Evolutionary conservation across 306 rosid species (phyloP), one percentile per base, ranked within the genome.

Genomic region (Ormosia semicastrata): DNA sequence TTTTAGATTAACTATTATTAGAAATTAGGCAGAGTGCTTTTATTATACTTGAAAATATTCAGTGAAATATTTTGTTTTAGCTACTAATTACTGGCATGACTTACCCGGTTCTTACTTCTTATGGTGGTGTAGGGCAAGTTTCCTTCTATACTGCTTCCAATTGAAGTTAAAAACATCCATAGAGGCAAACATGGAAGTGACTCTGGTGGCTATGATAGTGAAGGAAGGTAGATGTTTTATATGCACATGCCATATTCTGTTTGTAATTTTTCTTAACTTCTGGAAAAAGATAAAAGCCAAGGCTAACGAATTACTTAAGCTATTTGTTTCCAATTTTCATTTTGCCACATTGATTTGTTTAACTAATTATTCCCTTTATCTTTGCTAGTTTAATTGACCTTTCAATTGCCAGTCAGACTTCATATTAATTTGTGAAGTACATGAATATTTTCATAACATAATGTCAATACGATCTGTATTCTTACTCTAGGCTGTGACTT

Each of bases 101-200:
- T 72, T 8, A 66, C 5, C 32, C 0, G 5, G 52, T 33, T 62
- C 2, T 60, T 50, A 17, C 1, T 60, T 47, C 24, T 13, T 67
- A 4, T 4, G 17, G 3, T 79, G 81, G 14, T 70, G 71, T 54
- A 95, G 99, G 99, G 97, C 13, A 95, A 93, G 67, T 89, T 80
- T 71, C 89, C 90, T 17, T 93, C 95, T 63, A 76, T 54, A 0
- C 66, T 85, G 5, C 83, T 92, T 37, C 98, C 98, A 8, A 81
- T 95, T 60, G 99, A 90, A 79, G 82, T 93, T 4, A 85, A 80
- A 67, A 90, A 95, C 77, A 89, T 93, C 11, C 88, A 89, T 0
- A 75, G 11, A 63, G 87, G 73, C 69, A 93, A 90, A 73, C 99
- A 95, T 67, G 93, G 96, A 50, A 95, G 99, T 66, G 99, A 95